These are phyloP conservation scores for Fusarium beomiforme DNA, from an alignment of 2,329 filamentous ascomycete species.

Conservation along the genomic window DNA sequence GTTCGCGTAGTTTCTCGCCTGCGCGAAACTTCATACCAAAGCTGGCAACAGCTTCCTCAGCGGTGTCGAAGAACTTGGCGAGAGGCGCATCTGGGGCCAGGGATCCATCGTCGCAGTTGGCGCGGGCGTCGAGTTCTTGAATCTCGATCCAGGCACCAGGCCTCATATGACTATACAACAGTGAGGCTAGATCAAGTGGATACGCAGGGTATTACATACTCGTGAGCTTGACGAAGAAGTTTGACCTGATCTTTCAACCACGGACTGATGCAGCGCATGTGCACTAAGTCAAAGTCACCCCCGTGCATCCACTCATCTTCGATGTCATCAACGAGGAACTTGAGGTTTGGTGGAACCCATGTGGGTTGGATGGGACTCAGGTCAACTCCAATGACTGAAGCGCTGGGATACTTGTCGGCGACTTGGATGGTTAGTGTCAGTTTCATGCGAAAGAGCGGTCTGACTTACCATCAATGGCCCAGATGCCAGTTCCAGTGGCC, in stretches of 20 bases:
- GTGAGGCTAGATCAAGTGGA: background rate
- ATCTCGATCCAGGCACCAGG: slow-evolving; percentile 40
- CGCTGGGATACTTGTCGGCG: slow-evolving; percentile 40
- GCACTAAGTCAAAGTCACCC: slow-evolving; percentile 32
- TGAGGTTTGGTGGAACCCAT: slow-evolving; percentile 54
- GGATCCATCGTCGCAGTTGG: slow-evolving; percentile 53
- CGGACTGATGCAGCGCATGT: slow-evolving; percentile 39
- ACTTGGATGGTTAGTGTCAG: slow-evolving; percentile 4
- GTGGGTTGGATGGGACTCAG: slow-evolving; percentile 40
- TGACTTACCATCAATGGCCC: slow-evolving; percentile 34
- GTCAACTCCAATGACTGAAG: slow-evolving; percentile 38
- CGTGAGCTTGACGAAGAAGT: slow-evolving; percentile 27
- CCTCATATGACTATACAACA: slow-evolving; percentile 15
- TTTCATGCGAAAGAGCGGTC: rapidly evolving
- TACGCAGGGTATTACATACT: background rate
- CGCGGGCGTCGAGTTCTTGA: slow-evolving; percentile 50
- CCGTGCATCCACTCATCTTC: slow-evolving; percentile 60
- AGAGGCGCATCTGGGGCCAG: slow-evolving; percentile 47
- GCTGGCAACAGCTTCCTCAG: slow-evolving; percentile 33
- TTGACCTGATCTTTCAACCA: slow-evolving; percentile 32
- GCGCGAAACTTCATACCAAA: slow-evolving; percentile 49
- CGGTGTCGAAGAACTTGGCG: slow-evolving; percentile 38
- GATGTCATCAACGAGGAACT: slow-evolving; percentile 50
- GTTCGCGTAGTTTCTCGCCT: slow-evolving; percentile 19
- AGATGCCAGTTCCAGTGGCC: slow-evolving; percentile 38